Base-by-base conservation (phyloP, 2,329 filamentous ascomycete species). In the Fusarium domesticum region DNA sequence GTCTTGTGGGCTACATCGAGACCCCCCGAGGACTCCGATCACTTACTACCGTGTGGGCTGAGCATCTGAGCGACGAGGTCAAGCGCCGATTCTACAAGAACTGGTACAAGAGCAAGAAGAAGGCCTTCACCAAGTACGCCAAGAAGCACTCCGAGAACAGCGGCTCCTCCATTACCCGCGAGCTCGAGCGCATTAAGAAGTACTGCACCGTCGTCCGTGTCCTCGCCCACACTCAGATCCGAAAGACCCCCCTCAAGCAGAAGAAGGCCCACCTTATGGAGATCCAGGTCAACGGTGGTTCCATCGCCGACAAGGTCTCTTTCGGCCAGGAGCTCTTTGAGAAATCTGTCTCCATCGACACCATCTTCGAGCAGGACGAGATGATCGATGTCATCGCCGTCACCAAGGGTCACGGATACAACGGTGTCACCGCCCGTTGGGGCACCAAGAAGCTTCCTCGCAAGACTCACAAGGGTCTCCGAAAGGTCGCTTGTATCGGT, bases 71-170 rank as follows among this genome's bases (percentile, higher is more conserved):
- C 77, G 93, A 98, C 76, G 93, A 97, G 80, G 72, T 98, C 76
- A 96, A 96, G 87, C 89, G 93, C 70, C 89, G 93, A 72, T 98
- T 98, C 89, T 98, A 98, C 89, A 97, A 97, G 90, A 98, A 98
- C 87, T 98, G 93, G 93, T 98, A 98, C 88, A 96, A 96, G 87
- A 90, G 85, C 84, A 98, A 98, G 91, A 97, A 96, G 89, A 98
- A 98, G 92, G 93, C 93, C 56, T 98, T 98, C 83, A 98, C 93
- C 83, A 96, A 95, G 83, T 98, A 98, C 80, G 89, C 93, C 81
- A 98, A 97, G 89, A 92, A 95, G 85, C 89, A 97, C 86, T 90
- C 92, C 58, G 92, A 97, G 81, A 85, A 77, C 80, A 87, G 75
- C 76, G 91, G 89, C 68, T 78, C 88, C 64, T 90, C 89, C 69